Conservation (phyloP, 441 rosid genomes). For the Corymbia citriodora region DNA sequence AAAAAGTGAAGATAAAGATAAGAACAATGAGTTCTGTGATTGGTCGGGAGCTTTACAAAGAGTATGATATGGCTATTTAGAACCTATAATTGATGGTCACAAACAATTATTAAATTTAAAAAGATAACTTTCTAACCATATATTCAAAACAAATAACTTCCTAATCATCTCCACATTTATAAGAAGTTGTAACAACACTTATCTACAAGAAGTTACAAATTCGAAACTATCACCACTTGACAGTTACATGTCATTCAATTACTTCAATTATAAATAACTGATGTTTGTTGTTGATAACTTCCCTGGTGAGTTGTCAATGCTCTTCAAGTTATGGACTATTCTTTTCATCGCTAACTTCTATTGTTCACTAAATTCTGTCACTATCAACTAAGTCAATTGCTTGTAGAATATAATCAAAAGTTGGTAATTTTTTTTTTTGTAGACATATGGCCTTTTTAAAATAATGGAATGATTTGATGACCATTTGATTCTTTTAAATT, state of each 20-base stretch:
- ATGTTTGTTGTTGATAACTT: background rate
- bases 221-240: too few species aligned
- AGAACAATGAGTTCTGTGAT: background rate
- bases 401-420: background rate
- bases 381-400: background rate
- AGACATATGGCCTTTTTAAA: background rate
- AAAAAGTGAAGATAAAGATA: background rate
- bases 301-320: background rate
- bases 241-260: background rate
- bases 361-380: background rate
- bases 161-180: background rate
- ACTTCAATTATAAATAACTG: background rate
- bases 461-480: background rate
- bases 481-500: background rate
- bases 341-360: background rate
- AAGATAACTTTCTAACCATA: background rate
- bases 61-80: background rate
- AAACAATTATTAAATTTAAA: background rate
- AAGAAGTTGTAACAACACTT: background rate
- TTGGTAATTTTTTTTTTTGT: background rate
- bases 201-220: background rate
- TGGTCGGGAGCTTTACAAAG: background rate
- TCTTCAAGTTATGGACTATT: background rate
- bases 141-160: background rate
- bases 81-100: background rate